A percentile compares a stretch with the other conserved stretches of the same genome.
Evolutionary conservation across 306 rosid genomes (phyloP).

Genomic region (Vigna mungo): DNA sequence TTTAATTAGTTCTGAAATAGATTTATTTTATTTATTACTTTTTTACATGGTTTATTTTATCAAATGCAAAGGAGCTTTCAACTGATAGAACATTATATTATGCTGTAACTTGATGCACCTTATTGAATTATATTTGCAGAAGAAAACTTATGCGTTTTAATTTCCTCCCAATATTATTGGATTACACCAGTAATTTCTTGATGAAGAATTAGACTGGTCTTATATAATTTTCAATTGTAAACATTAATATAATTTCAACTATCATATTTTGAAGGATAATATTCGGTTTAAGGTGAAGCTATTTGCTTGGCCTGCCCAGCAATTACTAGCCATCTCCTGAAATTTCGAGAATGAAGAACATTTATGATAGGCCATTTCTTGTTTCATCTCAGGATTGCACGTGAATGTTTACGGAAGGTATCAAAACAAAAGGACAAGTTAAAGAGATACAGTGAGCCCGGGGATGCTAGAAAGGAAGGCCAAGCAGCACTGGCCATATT

Average conservation of each 20-base stretch:
- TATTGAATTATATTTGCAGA: constrained; percentile 22
- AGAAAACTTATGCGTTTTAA: background rate
- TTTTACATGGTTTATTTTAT: background rate
- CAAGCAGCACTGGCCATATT: constrained; percentile 65
- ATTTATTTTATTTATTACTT: background rate
- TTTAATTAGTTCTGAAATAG: constrained; percentile 11
- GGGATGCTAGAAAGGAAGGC: constrained; percentile 55
- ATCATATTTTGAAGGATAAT: background rate
- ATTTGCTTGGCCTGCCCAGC: background rate
- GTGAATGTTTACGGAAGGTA: constrained; percentile 53
- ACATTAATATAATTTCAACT: background rate
- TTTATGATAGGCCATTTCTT: constrained; percentile 36
- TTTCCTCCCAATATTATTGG: background rate
- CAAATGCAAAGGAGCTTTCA: constrained; percentile 4
- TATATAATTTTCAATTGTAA: background rate
- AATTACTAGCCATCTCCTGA: constrained; percentile 8
- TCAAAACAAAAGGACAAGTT: constrained; percentile 54
- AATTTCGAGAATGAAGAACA: background rate
- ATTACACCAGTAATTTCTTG: background rate
- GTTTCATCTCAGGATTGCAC: constrained; percentile 65
- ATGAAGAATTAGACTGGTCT: background rate
- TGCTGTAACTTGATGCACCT: background rate
- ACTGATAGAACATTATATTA: background rate
- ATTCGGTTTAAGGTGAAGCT: background rate
- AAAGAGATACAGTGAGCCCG: constrained; percentile 46